phyloP scores from a whole-genome alignment of 2,329 filamentous ascomycete genomes.

The Fusarium chlamydosporum region DNA sequence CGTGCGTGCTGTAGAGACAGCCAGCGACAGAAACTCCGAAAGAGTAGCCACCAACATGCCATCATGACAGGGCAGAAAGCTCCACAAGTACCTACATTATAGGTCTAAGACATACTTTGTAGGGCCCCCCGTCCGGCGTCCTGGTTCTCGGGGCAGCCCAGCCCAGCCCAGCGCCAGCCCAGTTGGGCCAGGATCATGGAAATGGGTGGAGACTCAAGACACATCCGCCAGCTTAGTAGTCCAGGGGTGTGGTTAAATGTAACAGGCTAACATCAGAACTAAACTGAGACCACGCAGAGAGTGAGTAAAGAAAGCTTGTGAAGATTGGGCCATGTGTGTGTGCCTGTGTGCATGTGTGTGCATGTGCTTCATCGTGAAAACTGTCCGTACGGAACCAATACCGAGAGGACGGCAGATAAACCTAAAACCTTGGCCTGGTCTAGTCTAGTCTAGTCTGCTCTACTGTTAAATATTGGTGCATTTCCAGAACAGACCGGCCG shows the following conservation, averaged over 20 bases:
- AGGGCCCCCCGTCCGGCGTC: slow-evolving; percentile 43
- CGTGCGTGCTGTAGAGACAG: not conserved
- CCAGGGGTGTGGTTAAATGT: slow-evolving; percentile 25
- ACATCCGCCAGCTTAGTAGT: not conserved
- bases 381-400: slow-evolving; percentile 48
- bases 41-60: slow-evolving; percentile 13
- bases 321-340: slow-evolving; percentile 18
- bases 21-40: slow-evolving; percentile 11
- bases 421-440: slow-evolving; percentile 34
- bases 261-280: slow-evolving; percentile 5
- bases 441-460: slow-evolving; percentile 5
- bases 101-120: slow-evolving; percentile 6
- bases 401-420: slow-evolving; percentile 47
- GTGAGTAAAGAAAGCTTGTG: slow-evolving; percentile 31
- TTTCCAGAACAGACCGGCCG: slow-evolving; percentile 25
- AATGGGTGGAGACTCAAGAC: slow-evolving; percentile 39
- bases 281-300: slow-evolving; percentile 5
- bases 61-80: slow-evolving; percentile 33
- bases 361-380: slow-evolving; percentile 15
- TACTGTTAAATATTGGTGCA: slow-evolving; percentile 11
- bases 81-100: not conserved
- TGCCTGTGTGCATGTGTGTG: not conserved
- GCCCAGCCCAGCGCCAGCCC: slow-evolving; percentile 4
- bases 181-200: slow-evolving; percentile 42
- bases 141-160: slow-evolving; percentile 50